Evolutionary conservation across 139 green algal species (phyloP), one percentile per base, ranked within the genome.

Genomic region (Micractinium sp.): DNA sequence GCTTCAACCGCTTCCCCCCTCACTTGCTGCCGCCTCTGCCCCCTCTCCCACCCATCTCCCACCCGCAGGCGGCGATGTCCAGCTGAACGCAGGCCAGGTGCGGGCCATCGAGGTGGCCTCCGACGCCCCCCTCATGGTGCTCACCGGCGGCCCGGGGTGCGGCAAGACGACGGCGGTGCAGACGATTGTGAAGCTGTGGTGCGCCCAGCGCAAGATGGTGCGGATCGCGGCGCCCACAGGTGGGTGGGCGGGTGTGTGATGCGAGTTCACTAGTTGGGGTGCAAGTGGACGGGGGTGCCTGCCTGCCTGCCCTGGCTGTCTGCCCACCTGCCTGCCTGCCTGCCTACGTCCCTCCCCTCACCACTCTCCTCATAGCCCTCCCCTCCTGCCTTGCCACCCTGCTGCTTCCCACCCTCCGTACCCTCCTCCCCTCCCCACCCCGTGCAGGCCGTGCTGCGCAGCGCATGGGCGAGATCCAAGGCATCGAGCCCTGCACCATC

Each of bases 131-230:
- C 67, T 95, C 22, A 83, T 95, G 85, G 90, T 96, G n/a, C 85
- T 97, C 22, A 97, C 95, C 1, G 95, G 95, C 9, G 95, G 94
- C 19, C 94, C 95, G 3, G 95, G 95, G 29, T 96, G 94, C 66
- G 95, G 95, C 88, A 97, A 97, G 91, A 97, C 95, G 0, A 94
- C 91, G 27, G 90, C 81, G 77, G 93, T 93, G 47, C 81, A 90
- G 53, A 89, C 89, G 27, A 89, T 97, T 5, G 90, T 93, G 1
- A 85, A 92, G 74, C 56, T 95, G 39, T 97, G 94, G 94, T 38
- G 73, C 31, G 81, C 82, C 25, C 87, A 93, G 87, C 41, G 82
- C 27, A 94, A 94, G 84, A 16, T 82, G 4, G 87, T 97, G 18
- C 31, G 85, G 36, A 88, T 97, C 85, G 94, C 91, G 73, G 94